Evolutionary conservation across 805 yeast species (phyloP).

Genomic region (Kodamaea lidongshanica): DNA sequence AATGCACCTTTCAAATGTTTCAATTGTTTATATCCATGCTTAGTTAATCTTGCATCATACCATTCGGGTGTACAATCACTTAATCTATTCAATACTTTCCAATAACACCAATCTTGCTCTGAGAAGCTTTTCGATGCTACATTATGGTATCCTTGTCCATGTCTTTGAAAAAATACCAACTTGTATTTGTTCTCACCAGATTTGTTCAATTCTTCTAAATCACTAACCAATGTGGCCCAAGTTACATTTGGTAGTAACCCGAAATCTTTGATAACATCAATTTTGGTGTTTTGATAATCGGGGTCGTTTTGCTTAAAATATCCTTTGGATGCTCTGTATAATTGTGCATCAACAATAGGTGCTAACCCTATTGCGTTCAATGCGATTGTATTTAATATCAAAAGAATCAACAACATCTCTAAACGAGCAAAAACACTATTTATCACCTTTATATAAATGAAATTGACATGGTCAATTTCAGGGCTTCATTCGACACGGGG

Average conservation of each 20-base stretch:
- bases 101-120: slow-evolving; percentile 23
- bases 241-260: slow-evolving; percentile 16
- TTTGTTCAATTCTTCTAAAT: slow-evolving; percentile 10
- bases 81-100: slow-evolving; percentile 19
- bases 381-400: too few relatives aligned
- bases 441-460: too few relatives aligned
- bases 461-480: too few relatives aligned
- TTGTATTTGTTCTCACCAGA: slow-evolving; percentile 12
- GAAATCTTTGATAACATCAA: slow-evolving; percentile 15
- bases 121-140: slow-evolving; percentile 15
- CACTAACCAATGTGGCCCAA: slow-evolving; percentile 19
- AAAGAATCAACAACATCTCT: too few relatives aligned
- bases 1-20: slow-evolving; percentile 6
- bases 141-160: slow-evolving; percentile 32
- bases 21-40: slow-evolving; percentile 17
- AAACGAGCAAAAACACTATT: too few relatives aligned
- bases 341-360: too few relatives aligned
- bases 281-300: slow-evolving; percentile 8
- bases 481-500: too few relatives aligned
- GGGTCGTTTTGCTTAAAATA: slow-evolving; percentile 19
- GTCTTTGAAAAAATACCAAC: slow-evolving; percentile 26
- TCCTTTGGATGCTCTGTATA: too few relatives aligned
- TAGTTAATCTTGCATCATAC: slow-evolving; percentile 28
- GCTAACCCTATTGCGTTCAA: too few relatives aligned
- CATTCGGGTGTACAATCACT: slow-evolving; percentile 19